Evolutionary conservation across 345 rosid genomes (phyloP), one percentile per base, ranked within the genome.

Genomic region (Cardamine chenopodiifolia): DNA sequence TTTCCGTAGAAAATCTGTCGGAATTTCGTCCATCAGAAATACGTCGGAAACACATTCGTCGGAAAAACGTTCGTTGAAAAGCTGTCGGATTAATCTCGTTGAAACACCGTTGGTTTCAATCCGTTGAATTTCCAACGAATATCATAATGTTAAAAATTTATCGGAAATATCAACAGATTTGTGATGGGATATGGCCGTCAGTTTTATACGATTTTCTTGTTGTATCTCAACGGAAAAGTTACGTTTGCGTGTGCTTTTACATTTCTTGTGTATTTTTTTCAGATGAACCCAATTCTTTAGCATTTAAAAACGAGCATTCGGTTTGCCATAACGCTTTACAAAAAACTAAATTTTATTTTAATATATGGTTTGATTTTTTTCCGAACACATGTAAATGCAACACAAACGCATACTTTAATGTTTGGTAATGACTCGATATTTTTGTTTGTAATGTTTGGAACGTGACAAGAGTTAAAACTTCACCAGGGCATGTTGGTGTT

Each of bases 401-500:
- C 18, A 25, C 10, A 71, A 6, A 34, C 40, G 13, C 32, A n/a
- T 15, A 62, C 2, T 1, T 42, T 25, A 20, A 25, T 23, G 60
- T 67, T 67, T 15, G 15, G 34, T 56, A 17, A 56, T 31, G 6
- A 17, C 5, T 26, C 48, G 29, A 60, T 12, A 22, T 4, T 7
- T 20, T 39, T 44, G 35, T 47, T 29, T 50, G 6, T 8, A 15
- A 15, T 1, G 64, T 44, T 50, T 29, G 55, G 17, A 18, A 59
- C 1, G 17, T 60, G 23, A 67, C 47, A 59, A 49, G 62, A 53
- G 23, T 47, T 3, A 9, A 50, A 60, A 31, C 29, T 62, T 67
- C 11, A 17, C 45, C 82, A 94, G 96, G 98, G 98, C 58, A 91
- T 91, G 96, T 6, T 75, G 62, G 75, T 55, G 0, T 31, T 91